Evolutionary conservation across 768 basidiomycete species (phyloP), one percentile per base, ranked within the genome.

Genomic region (Dictyophora rubrovolvata): DNA sequence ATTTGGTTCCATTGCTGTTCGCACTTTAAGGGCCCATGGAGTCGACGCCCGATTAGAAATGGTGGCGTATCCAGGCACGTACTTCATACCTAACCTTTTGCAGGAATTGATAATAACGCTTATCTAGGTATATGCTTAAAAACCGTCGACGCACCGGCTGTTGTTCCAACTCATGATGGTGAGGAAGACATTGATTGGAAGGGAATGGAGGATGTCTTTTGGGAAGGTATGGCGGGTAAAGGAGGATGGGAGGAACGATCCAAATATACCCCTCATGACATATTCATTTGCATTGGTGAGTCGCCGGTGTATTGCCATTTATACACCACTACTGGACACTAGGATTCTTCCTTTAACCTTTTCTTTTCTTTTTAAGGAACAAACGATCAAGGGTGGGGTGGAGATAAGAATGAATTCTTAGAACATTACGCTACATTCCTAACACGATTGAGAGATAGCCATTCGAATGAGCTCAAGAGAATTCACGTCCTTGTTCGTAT

Each of bases 401-500:
- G 16, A 23, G 55, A 56, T 20, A 34, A 50, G 49, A 51, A 51
- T 9, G 57, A 35, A 21, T 59, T 59, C 49, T 3, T 53, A 20
- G 22, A 36, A 36, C 49, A 42, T 51, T 59, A 59, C 46, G 18
- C 50, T 33, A 34, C 48, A 33, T 59, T 59, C 33, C n/a, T 59
- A 16, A 17, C 18, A 35, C 57, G 57, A 18, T 33, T 59, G 5
- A 7, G 50, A 37, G 57, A 59, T 11, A 59, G 57, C 14, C 50
- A 59, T 36, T 48, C 22, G 6, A 16, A 9, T 10, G 52, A 20
- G 16, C 37, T 51, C 8, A n/a, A 53, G 16, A 28, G 50, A 20
- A 59, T 59, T 37, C 50, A 59, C 18, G 50, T 59, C 4, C 52
- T 59, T 18, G 57, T 59, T 35, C 33, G 50, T 52, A 14, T 28